Evolutionary conservation across 306 rosid species (phyloP), one percentile per base, ranked within the genome.

Genomic region (Cucurbita argyrosperma): DNA sequence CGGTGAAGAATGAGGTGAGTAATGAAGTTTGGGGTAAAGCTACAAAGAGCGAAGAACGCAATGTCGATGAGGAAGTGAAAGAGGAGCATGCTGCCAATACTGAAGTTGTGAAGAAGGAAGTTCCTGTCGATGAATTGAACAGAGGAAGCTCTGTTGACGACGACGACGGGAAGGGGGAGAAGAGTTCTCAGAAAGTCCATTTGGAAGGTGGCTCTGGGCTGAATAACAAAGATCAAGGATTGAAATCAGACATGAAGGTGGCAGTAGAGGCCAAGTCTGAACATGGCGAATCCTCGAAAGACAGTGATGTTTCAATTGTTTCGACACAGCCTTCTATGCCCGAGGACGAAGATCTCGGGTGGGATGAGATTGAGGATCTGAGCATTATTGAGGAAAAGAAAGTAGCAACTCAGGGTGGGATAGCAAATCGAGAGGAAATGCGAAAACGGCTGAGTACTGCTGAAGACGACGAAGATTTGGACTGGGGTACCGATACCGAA

Each of bases 341-440:
- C 0, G 88, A 88, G 78, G 90, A 85, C 40, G 96, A 89, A 77
- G 98, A 90, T 76, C 89, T 92, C 75, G 96, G 83, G 12, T 92
- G 98, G 96, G 96, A 92, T 78, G 98, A 92, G 79, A 92, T 90
- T 71, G 95, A 88, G 85, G 98, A 90, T 92, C 86, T 90, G 74
- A 87, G 88, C 78, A 62, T 84, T 79, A 80, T 90, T 77, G 91
- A 88, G 77, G 91, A 84, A 10, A 90, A 87, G 86, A 87, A 88
- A 72, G 63, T 8, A 45, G 72, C 1, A 49, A 71, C 68, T 75
- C 62, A 80, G 18, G 70, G 77, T 76, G 84, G 76, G 67, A 80
- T 76, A 72, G 72, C 83, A 39, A 77, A 67, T 56, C 80, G 78
- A 53, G 85, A 75, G 65, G 90, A 92, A 74, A 79, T 90, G 76